Evolutionary conservation across 2,329 filamentous ascomycete genomes (phyloP).

Genomic region (Ascochyta lentis): DNA sequence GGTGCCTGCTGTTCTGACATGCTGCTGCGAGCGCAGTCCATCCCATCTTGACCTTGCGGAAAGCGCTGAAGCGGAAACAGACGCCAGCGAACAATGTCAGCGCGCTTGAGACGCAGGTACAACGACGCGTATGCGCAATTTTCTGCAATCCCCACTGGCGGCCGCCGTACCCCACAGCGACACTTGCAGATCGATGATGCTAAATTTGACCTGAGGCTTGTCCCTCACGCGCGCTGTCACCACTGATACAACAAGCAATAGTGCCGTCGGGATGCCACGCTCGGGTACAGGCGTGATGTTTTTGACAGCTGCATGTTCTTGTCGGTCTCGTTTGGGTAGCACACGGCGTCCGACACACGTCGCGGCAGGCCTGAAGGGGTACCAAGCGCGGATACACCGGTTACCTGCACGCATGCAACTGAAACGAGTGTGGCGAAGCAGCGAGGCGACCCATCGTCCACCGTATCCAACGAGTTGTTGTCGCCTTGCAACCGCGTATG

Average conservation of each 20-base stretch:
- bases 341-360: slow-evolving; percentile 14
- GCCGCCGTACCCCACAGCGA: slow-evolving; percentile 12
- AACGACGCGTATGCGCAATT: slow-evolving; percentile 18
- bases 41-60: neutral
- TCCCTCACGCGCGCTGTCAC: slow-evolving; percentile 7
- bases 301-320: slow-evolving; percentile 5
- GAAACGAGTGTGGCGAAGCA: slow-evolving; percentile 17
- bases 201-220: slow-evolving; percentile 9
- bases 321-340: slow-evolving; percentile 13
- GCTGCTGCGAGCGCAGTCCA: neutral
- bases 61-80: neutral
- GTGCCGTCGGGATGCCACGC: slow-evolving; percentile 10
- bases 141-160: slow-evolving; percentile 15
- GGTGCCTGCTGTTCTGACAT: slow-evolving; percentile 6
- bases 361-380: neutral
- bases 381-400: slow-evolving; percentile 3
- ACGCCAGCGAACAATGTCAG: slow-evolving; percentile 2
- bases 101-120: slow-evolving; percentile 22
- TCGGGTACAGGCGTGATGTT: slow-evolving; percentile 4
- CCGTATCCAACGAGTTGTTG: neutral
- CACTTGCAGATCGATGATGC: slow-evolving; percentile 19
- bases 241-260: slow-evolving; percentile 1
- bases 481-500: slow-evolving; percentile 11
- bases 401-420: slow-evolving; percentile 7
- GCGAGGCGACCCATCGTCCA: slow-evolving; percentile 9